Base-by-base conservation (phyloP, 2,329 filamentous ascomycete species). In the Setomelanomma holmii region DNA sequence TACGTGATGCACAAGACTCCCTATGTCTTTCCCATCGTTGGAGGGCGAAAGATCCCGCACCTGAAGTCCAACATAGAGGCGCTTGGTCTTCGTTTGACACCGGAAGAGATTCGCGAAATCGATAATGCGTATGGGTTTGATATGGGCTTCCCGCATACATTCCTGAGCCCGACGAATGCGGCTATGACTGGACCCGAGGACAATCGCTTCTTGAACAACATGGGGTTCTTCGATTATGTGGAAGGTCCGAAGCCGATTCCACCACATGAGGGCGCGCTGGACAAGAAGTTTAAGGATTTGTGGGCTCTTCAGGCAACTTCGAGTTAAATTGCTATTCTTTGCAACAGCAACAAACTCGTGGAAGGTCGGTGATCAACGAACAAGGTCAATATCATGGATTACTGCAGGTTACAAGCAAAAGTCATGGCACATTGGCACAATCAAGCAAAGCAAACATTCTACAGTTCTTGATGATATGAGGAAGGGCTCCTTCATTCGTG, bases 1-100 rank as follows among this genome's bases (percentile, higher is more conserved):
- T 92, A 92, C 66, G 85, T 91, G 12, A 82, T 89, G 80, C 82
- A 85, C 58, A 91, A 91, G 75, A 78, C 86, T 0, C 84, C 87
- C 0, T 85, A 90, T 63, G 86, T 91, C 11, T 90, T 90, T 66
- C 89, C 89, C 1, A 85, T 92, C 35, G 79, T 91, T 4, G 89
- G 89, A 10, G 86, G 87, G 0, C 81, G 88, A 10, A 91, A 86
- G 61, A 72, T 89, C 8, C 84, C 87, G 43, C 88, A 92, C 67
- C 76, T 93, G 35, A 83, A 86, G 66, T 81, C 80, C 51, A 91
- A 91, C 64, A 88, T 91, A 58, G 83, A 87, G 63, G 86, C 87
- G 0, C 77, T 93, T 33, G 79, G 78, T 1, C 75, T 91, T 36
- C 75, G 80, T 48, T 76, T 93, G 30, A 82, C 76, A 0, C 69